These are phyloP conservation scores for Inga leiocalycina DNA, from an alignment of 306 rosid species.

Conservation along the genomic window DNA sequence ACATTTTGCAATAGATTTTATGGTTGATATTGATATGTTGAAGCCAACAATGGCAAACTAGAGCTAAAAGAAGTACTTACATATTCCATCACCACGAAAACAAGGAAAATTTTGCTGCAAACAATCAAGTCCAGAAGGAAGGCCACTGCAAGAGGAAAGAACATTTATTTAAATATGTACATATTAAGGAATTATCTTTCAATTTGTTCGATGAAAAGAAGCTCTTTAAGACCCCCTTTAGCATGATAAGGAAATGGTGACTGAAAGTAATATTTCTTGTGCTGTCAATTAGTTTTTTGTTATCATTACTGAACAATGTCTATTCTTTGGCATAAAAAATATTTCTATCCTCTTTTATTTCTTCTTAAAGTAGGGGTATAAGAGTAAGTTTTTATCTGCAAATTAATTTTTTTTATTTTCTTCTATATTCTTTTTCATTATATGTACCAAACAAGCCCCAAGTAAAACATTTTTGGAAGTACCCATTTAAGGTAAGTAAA, in stretches of 20 bases:
- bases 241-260: background rate
- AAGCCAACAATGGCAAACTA: background rate
- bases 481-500: background rate
- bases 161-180: background rate
- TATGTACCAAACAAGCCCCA: background rate
- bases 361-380: background rate
- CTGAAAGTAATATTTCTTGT: background rate
- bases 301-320: background rate
- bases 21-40: background rate
- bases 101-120: slow-evolving; percentile 76
- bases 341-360: background rate
- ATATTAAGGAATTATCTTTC: background rate
- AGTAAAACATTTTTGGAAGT: background rate
- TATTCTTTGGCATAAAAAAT: background rate
- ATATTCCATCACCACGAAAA: slow-evolving; percentile 50
- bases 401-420: too few species aligned
- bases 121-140: slow-evolving; percentile 70
- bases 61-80: slow-evolving; percentile 52
- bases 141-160: slow-evolving; percentile 47
- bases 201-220: background rate
- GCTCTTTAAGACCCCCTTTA: background rate
- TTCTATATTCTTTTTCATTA: too few species aligned
- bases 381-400: background rate
- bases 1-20: background rate
- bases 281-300: background rate